These are phyloP conservation scores for Phytophthora pseudosyringae DNA, from an alignment of 352 stramenopile genomes.

Conservation along the genomic window DNA sequence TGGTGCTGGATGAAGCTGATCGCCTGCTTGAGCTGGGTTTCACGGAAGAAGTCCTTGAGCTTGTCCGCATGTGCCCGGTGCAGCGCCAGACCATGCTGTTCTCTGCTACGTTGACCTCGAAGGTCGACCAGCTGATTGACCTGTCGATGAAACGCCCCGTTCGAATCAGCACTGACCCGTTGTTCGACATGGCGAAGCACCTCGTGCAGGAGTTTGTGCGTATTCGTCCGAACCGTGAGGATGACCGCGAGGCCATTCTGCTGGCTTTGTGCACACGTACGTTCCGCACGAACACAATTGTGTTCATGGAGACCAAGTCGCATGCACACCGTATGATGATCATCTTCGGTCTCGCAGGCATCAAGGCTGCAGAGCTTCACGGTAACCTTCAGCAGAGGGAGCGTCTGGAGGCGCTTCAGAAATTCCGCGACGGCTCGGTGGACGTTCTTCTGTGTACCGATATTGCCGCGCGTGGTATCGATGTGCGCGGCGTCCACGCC, in stretches of 20 bases:
- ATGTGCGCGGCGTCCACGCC: constrained; percentile 97
- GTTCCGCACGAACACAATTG: constrained; percentile 96
- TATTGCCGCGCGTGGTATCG: constrained; percentile 97
- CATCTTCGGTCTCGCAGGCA: constrained; percentile 94
- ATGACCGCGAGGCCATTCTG: constrained; percentile 96
- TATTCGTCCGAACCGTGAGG: constrained; percentile 89
- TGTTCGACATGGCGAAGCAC: constrained; percentile 95
- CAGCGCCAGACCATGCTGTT: constrained; percentile 99
- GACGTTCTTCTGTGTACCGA: constrained; percentile 98
- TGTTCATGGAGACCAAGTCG: constrained; percentile 99
- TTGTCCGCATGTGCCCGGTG: constrained; percentile 96
- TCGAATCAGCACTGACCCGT: constrained; percentile 92
- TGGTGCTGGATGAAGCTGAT: constrained; percentile 96
- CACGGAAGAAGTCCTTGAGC: constrained; percentile 96
- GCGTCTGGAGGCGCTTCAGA: constrained; percentile 95
- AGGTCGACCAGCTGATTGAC: constrained; percentile 97
- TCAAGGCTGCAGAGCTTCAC: constrained; percentile 98
- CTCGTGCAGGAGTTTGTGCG: constrained; percentile 99
- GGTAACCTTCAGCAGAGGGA: constrained; percentile 98
- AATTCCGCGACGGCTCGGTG: constrained; percentile 95
- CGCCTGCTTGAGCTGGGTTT: constrained; percentile 98
- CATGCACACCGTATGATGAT: constrained; percentile 97
- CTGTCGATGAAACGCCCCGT: constrained; percentile 97
- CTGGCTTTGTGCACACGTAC: constrained; percentile 95
- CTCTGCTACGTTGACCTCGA: constrained; percentile 98